These are phyloP conservation scores for Chloris gayana DNA, from an alignment of 176 grass and related monocot genomes.

Conservation along the genomic window DNA sequence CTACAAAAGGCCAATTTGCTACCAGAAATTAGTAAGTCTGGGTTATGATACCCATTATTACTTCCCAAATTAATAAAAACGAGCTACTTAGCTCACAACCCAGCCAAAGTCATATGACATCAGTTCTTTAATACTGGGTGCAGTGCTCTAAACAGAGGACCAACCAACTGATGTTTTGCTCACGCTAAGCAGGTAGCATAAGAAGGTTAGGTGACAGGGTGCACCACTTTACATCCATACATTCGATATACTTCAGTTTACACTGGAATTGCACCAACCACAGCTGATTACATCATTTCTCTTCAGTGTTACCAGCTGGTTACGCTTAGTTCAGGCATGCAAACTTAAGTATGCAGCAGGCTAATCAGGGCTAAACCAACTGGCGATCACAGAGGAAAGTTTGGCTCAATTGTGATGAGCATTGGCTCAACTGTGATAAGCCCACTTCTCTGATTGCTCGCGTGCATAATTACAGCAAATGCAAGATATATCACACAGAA, in stretches of 20 bases:
- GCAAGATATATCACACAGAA: slow-evolving; percentile 11
- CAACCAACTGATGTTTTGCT: background rate
- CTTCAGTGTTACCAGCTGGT: background rate
- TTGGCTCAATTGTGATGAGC: too few relatives aligned
- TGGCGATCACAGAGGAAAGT: background rate
- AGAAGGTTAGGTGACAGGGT: background rate
- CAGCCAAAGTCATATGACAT: background rate
- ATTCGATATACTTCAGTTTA: background rate
- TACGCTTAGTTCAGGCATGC: background rate
- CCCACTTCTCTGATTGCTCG: background rate
- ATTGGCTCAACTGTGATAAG: background rate
- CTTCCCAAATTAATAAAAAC: background rate
- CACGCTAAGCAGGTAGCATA: background rate
- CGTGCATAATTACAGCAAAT: slow-evolving; percentile 3
- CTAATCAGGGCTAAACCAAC: background rate
- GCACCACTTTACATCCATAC: background rate
- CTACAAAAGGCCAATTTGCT: background rate
- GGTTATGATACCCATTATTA: background rate
- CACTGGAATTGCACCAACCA: background rate
- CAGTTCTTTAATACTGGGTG: background rate
- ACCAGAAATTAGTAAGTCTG: background rate
- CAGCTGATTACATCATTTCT: slow-evolving; percentile 18
- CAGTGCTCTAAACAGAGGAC: background rate
- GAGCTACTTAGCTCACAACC: background rate
- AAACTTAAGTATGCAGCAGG: background rate